Evolutionary conservation across 805 yeast genomes (phyloP).

Genomic region (Hermanozyma aechmeae): DNA sequence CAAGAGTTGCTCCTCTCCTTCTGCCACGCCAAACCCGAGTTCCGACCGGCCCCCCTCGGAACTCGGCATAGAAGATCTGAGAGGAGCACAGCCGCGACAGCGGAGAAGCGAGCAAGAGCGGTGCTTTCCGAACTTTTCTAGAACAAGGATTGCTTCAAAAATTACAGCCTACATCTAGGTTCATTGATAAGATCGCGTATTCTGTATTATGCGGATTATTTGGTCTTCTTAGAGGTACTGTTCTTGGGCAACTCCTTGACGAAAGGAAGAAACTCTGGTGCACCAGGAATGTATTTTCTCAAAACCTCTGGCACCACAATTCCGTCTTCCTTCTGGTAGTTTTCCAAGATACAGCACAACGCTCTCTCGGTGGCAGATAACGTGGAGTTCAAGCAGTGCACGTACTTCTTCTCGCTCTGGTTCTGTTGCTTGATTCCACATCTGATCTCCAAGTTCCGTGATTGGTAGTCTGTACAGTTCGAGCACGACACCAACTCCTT

Average conservation of each 20-base stretch:
- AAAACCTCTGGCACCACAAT: slow-evolving; percentile 88
- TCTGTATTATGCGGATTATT: slow-evolving; percentile 11
- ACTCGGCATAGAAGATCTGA: too few species aligned
- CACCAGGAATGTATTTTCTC: slow-evolving; percentile 95
- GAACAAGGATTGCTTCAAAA: background rate
- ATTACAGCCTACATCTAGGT: background rate
- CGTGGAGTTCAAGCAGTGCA: slow-evolving; percentile 96
- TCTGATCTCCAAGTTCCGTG: slow-evolving; percentile 96
- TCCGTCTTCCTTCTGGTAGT: slow-evolving; percentile 97
- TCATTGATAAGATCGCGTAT: background rate
- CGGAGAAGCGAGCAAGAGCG: background rate
- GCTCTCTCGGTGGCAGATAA: slow-evolving; percentile 98
- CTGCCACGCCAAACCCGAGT: too few species aligned
- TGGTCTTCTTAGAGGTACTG: slow-evolving; percentile 70
- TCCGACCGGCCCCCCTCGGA: too few species aligned
- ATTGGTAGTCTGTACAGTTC: slow-evolving; percentile 98
- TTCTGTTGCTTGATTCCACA: slow-evolving; percentile 95
- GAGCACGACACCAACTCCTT: slow-evolving; percentile 98
- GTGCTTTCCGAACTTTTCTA: background rate
- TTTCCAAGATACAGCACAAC: slow-evolving; percentile 91
- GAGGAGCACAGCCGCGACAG: too few species aligned
- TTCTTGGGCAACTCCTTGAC: slow-evolving; percentile 89
- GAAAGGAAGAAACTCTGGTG: slow-evolving; percentile 92
- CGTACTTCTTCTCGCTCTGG: slow-evolving; percentile 94
- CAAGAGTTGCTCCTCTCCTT: too few species aligned